Evolutionary conservation across 2,329 filamentous ascomycete genomes (phyloP), one percentile per base, ranked within the genome.

Genomic region (Clonostachys chloroleuca): DNA sequence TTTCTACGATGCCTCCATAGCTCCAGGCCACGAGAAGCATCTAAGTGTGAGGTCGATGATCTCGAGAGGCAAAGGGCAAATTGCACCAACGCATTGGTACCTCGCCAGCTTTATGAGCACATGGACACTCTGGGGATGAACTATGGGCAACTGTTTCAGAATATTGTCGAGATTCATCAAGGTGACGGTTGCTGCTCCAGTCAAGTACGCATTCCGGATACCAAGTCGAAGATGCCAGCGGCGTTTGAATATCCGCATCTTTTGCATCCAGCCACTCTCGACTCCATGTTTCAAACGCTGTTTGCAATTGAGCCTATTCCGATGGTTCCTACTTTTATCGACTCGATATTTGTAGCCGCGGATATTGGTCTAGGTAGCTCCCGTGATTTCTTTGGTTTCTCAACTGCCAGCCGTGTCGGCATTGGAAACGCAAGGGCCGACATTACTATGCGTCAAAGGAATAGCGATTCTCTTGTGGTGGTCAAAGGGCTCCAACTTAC

Each of bases 181-280:
- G 56, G 64, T 2, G 50, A 59, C 18, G 56, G 59, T 14, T 49
- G 57, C 9, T 73, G 69, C 43, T 56, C 68, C 36, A 66, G 63
- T 45, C 63, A 59, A 4, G 57, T 80, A 5, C 56, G 59, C 8
- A 62, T 78, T 5, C 73, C 75, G 0, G 69, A 80, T 51, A 81
- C 77, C 3, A 72, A 62, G 52, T 62, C 70, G 4, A 68, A 64
- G 41, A 82, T 82, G 78, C 78, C 78, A 0, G 65, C 64, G 37
- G 60, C 68, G 13, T 80, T 74, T 45, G 78, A 81, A 54, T 80
- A 72, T 49, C 64, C 70, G 5, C 75, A 81, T 51, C 48, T 80
- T 5, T 69, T 83, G n/a, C 80, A 83, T 51, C 80, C 80, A 0
- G 70, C 75, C 5, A 80, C 78, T 0, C 63, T 83, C 12, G 80